Evolutionary conservation across 2,329 filamentous ascomycete genomes (phyloP), one percentile per base, ranked within the genome.

Genomic region (Penicillium corylophilum): DNA sequence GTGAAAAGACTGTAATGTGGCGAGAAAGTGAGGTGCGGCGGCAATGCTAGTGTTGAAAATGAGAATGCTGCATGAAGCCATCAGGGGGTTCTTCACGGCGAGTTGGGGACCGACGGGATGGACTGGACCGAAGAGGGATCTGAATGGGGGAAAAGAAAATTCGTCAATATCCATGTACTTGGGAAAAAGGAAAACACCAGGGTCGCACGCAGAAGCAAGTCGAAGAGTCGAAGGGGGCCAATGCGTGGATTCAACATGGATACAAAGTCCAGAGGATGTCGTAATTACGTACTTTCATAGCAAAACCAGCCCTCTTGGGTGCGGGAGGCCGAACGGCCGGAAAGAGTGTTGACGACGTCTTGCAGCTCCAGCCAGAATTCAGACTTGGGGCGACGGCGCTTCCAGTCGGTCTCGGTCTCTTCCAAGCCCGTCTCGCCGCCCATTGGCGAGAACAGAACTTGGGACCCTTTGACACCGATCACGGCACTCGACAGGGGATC

Each of bases 381-480:
- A 48, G 84, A 75, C 74, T 85, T 89, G 42, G 94, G 93, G 45
- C 94, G 81, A 45, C 94, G 81, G 71, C 95, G 91, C 59, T 85
- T 83, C 94, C 94, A 99, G 76, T 99, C 93, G 4, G 94, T 97
- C 65, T 92, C 89, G 22, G 84, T 82, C 61, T 84, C 83, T 77
- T 97, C 94, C 8, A 97, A 81, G 39, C 83, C 81, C 64, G 86
- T 54, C 2, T 64, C 61, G 5, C 74, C 75, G 15, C 74, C 82
- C 82, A 97, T 89, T 0, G 88, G 80, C 8, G 84, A 87, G 71
- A 97, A 95, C n/a, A 92, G 84, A 9, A 99, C 89, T 64, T 88
- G 85, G 1, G 91, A 91, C 20, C 92, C 92, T 74, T 90, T 87
- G 69, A 99, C 93, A 23, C 94, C 94, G 65, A 99, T 97, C 35